phyloP scores from a whole-genome alignment of 768 basidiomycete species.

The Podaxis sp. region DNA sequence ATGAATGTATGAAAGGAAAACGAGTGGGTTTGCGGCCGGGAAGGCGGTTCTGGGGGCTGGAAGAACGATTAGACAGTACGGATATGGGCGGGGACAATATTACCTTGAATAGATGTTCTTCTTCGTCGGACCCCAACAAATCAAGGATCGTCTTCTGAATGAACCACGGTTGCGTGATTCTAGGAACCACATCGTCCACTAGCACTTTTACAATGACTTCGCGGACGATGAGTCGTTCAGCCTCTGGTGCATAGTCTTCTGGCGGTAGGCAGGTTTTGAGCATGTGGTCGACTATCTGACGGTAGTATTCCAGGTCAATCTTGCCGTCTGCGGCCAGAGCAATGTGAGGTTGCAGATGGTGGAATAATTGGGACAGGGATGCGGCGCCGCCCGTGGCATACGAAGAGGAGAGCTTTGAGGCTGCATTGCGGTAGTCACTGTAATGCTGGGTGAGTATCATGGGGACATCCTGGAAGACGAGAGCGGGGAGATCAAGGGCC shows the following conservation, averaged over 20 bases:
- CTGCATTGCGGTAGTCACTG: slow-evolving; percentile 71
- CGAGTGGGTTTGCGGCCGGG: slow-evolving; percentile 24
- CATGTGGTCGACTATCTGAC: slow-evolving; percentile 75
- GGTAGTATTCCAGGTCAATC: slow-evolving; percentile 73
- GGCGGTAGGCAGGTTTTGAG: slow-evolving; percentile 70
- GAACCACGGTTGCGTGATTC: slow-evolving; percentile 88
- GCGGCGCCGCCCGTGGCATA: slow-evolving; percentile 69
- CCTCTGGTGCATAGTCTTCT: slow-evolving; percentile 75
- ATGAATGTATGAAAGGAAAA: slow-evolving; percentile 53
- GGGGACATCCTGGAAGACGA: slow-evolving; percentile 65
- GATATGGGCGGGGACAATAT: slow-evolving; percentile 1
- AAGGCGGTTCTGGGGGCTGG: slow-evolving; percentile 26
- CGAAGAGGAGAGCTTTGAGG: slow-evolving; percentile 58
- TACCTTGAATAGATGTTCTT: slow-evolving; percentile 19
- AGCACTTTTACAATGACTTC: slow-evolving; percentile 83
- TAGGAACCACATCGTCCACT: slow-evolving; percentile 63
- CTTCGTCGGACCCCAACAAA: slow-evolving; percentile 50
- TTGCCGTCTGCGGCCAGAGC: slow-evolving; percentile 66
- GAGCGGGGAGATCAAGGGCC: slow-evolving; percentile 52
- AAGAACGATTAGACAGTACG: not conserved
- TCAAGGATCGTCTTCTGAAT: slow-evolving; percentile 69
- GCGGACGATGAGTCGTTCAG: slow-evolving; percentile 79
- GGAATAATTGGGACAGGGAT: slow-evolving; percentile 67
- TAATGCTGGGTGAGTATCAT: slow-evolving; percentile 72
- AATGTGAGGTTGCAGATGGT: slow-evolving; percentile 82